Percentiles rank a stretch among this genome's conserved stretches.
Conservation (phyloP, 2,329 filamentous ascomycete species). For the Salinomyces thailandicus region DNA sequence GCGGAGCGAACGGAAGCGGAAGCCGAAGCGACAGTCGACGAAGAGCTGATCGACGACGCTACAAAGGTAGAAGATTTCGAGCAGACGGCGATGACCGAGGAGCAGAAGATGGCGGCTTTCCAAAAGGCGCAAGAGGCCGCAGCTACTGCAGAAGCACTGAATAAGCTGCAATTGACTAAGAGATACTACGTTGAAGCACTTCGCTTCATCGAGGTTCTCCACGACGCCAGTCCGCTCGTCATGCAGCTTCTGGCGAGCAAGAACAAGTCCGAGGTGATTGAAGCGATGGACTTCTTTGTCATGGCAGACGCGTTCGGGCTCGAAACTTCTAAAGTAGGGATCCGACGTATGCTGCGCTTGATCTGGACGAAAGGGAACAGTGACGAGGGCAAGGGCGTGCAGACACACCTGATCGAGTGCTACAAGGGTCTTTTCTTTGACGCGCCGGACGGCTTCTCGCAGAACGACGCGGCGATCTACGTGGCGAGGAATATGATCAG, state of each 20-base stretch:
- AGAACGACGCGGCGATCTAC: slow-evolving; percentile 88
- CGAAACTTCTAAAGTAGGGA: slow-evolving; percentile 82
- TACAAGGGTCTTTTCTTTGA: slow-evolving; percentile 95
- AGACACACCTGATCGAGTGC: slow-evolving; percentile 91
- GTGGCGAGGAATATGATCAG: slow-evolving; percentile 98
- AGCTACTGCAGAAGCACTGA: slow-evolving; percentile 77
- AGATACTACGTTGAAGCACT: slow-evolving; percentile 91
- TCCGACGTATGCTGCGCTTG: slow-evolving; percentile 86
- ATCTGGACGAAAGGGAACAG: slow-evolving; percentile 99
- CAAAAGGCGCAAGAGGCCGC: slow-evolving; percentile 78
- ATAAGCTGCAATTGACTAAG: slow-evolving; percentile 75
- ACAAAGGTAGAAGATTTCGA: slow-evolving; percentile 63
- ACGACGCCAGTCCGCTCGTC: slow-evolving; percentile 68
- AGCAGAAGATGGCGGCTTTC: slow-evolving; percentile 61
- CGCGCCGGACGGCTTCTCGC: slow-evolving; percentile 75
- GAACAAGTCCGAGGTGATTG: slow-evolving; percentile 97
- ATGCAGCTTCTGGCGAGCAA: slow-evolving; percentile 83
- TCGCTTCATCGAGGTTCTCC: slow-evolving; percentile 84
- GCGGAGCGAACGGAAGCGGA: slow-evolving; percentile 46
- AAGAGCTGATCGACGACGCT: slow-evolving; percentile 72
- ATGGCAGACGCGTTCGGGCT: slow-evolving; percentile 93
- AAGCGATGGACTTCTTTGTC: slow-evolving; percentile 98
- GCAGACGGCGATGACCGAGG: slow-evolving; percentile 62
- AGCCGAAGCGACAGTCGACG: slow-evolving; percentile 61
- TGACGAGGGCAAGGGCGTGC: slow-evolving; percentile 96